Evolutionary conservation across 345 rosid species (phyloP), one percentile per base, ranked within the genome.

Genomic region (Salix koriyanagi): DNA sequence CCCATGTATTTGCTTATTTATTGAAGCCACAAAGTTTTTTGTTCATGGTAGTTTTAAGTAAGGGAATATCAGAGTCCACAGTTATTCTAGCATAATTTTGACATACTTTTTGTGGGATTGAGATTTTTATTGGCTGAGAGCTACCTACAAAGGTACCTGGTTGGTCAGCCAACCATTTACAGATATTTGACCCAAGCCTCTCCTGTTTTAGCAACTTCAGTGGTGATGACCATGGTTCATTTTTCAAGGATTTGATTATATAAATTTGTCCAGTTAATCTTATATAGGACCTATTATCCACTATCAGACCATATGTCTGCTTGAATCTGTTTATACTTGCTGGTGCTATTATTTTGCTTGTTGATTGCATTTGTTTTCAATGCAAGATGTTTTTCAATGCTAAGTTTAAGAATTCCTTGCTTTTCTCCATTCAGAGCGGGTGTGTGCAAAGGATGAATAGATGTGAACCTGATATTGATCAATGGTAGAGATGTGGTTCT

Each of bases 371-470:
- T 3, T 25, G 15, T 46, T 18, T 15, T 67, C 41, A 6, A 18
- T 41, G 18, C 34, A 26, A 6, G 11, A 58, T 28, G 44, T 71
- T 62, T 39, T 21, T 68, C 58, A 54, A 58, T 56, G 16, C 70
- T 30, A 61, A 36, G 56, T 65, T 77, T 72, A 36, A 72, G 13
- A 15, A 54, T 48, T 6, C 19, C 66, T 9, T 68, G 65, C 28
- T 67, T 77, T 75, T 80, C 37, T 73, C 68, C 32, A 50, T 83
- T 65, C 91, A 93, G 97, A 95, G 87, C 90, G 97, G 26, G 78
- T 91, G 78, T 93, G 97, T 82, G 88, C 91, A 34, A 80, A 89
- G 80, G 97, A 92, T 46, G 90, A 79, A 37, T 89, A 88, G 70
- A 41, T 32, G 28, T 54, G 52, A 42, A 70, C 60, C 25, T 62